Evolutionary conservation across 2,329 filamentous ascomycete species (phyloP), one percentile per base, ranked within the genome.

Genomic region (Pseudogymnoascus sp.): DNA sequence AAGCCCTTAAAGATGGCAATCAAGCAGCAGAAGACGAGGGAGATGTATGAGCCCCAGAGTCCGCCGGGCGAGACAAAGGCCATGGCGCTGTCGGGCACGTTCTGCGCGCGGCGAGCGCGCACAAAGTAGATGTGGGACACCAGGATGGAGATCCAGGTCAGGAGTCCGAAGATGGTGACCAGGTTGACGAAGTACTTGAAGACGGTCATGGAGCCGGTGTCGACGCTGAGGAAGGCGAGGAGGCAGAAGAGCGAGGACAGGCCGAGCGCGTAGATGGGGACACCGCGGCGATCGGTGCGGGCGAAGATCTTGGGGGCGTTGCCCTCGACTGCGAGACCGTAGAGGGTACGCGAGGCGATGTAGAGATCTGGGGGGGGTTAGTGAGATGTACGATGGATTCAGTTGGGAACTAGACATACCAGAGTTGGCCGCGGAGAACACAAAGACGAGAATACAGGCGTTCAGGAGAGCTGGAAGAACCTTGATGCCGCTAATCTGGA

Each of bases 1-100:
- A 85, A 94, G 79, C 91, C 92, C 82, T 94, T 95, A 71, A 90
- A 93, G 60, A 95, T 72, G 1, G 88, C 83, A 65, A 94, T 89
- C 35, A 94, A 72, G 70, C 81, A 80, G 75, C 88, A 91, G 76
- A 91, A 86, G 70, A 79, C 77, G 2, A 94, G 79, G 0, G 88
- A 88, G 64, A 78, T 77, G 71, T 85, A 85, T 0, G 87, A 91
- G 10, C 90, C 91, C 65, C 73, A 82, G 38, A 85, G 75, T n/a
- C 90, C 89, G 14, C 92, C 80, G 0, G 90, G 90, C 0, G 90
- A 87, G 14, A 80, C 80, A 72, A 87, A 92, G 0, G 84, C 82
- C 64, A 89, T 76, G 45, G 76, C 74, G 11, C 76, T 75, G 70
- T 86, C 72, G 10, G 80, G 74, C 12, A 90, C 76, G 61, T 78